phyloP scores from a whole-genome alignment of 1,139 yeast genomes.

The Kodamaea sp. region DNA sequence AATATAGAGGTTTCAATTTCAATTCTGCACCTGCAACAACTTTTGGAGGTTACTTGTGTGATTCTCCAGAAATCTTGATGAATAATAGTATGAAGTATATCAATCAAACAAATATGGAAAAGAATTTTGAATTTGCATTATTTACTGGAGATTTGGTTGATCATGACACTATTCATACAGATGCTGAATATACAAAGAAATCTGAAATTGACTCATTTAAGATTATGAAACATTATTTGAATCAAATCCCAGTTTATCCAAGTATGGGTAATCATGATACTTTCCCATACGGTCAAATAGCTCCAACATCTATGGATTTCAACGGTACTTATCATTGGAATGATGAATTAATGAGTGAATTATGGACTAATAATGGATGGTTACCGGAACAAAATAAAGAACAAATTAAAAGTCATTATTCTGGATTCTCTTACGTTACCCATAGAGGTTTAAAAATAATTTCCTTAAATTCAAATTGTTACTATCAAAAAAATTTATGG shows the following conservation, averaged over 20 bases:
- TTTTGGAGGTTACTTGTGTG: slow-evolving; percentile 61
- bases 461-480: slow-evolving; percentile 63
- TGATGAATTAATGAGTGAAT: slow-evolving; percentile 53
- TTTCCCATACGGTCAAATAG: slow-evolving; percentile 67
- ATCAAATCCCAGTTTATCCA: slow-evolving; percentile 57
- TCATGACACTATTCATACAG: slow-evolving; percentile 48
- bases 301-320: slow-evolving; percentile 41
- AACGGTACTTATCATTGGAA: slow-evolving; percentile 56
- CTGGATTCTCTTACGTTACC: slow-evolving; percentile 60
- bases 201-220: slow-evolving; percentile 52
- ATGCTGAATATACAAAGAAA: slow-evolving; percentile 45
- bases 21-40: slow-evolving; percentile 52
- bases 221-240: slow-evolving; percentile 53
- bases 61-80: slow-evolving; percentile 57
- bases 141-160: slow-evolving; percentile 73
- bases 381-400: slow-evolving; percentile 23
- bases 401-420: slow-evolving; percentile 43
- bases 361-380: slow-evolving; percentile 50
- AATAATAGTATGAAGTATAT: slow-evolving; percentile 53
- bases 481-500: slow-evolving; percentile 63
- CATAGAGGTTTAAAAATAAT: slow-evolving; percentile 57
- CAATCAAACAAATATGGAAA: slow-evolving; percentile 23
- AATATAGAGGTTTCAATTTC: slow-evolving; percentile 36
- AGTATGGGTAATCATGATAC: slow-evolving; percentile 72
- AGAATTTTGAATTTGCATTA: slow-evolving; percentile 52